phyloP scores from a whole-genome alignment of 2,329 filamentous ascomycete species.

The Tolypocladium cylindrosporum region DNA sequence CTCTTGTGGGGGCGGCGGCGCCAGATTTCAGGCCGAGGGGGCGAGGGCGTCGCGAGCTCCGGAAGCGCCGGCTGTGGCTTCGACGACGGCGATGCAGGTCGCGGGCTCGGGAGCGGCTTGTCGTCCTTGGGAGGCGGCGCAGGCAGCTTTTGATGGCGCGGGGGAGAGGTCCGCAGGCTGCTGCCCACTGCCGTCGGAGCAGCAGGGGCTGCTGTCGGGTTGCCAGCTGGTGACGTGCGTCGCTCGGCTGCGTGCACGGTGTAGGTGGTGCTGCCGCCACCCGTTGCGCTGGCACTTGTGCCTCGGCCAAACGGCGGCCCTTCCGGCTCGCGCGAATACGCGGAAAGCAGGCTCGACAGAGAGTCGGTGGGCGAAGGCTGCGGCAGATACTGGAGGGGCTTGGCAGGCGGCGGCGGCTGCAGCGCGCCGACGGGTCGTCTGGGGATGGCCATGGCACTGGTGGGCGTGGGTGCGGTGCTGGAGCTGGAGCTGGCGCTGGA shows the following conservation, averaged over 20 bases:
- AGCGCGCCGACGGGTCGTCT: conserved; percentile 22
- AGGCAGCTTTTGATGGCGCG: conserved; percentile 5
- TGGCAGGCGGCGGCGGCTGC: conserved; percentile 3
- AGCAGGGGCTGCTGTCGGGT: neutral
- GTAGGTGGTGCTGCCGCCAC: neutral
- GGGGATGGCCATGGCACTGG: conserved; percentile 21
- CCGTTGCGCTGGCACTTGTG: neutral
- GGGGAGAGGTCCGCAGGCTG: conserved; percentile 3
- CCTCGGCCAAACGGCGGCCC: conserved; percentile 8
- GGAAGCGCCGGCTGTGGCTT: conserved; percentile 5
- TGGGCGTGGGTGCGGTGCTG: conserved; percentile 5
- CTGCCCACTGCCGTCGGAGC: neutral
- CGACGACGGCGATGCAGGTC: neutral
- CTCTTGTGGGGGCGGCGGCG: conserved; percentile 39
- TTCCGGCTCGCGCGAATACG: conserved; percentile 39
- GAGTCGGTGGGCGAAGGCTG: conserved; percentile 34
- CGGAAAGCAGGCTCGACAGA: conserved; percentile 44
- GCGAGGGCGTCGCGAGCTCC: conserved; percentile 14
- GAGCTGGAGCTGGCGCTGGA: neutral
- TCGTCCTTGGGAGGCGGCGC: conserved; percentile 17
- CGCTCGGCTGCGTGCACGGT: neutral
- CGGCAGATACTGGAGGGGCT: conserved; percentile 13
- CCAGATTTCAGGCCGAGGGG: conserved; percentile 30
- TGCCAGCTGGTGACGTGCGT: neutral
- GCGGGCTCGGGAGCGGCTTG: conserved; percentile 1